Base-by-base conservation (phyloP, 345 rosid genomes). In the Reutealis trisperma region DNA sequence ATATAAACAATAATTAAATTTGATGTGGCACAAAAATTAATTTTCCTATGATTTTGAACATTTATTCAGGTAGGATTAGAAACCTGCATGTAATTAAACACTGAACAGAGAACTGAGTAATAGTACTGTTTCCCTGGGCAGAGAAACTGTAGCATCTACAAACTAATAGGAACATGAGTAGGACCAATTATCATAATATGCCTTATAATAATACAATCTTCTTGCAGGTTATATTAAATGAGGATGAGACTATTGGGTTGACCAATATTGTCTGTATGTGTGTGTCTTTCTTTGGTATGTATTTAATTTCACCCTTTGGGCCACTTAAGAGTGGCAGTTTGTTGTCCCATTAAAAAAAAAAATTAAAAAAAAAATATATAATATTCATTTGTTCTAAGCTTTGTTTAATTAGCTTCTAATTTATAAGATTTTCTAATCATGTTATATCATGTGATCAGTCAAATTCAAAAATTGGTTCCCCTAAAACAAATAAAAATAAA, bases 41-140 rank as follows among this genome's bases (percentile, higher is more conserved):
- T n/a, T n/a, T n/a, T 34, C 32, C 58, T 21, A 47, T 47, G 51
- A 47, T 45, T 63, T 60, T 59, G 11, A 54, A 60, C 34, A 74
- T 71, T 70, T 51, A 74, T 77, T 80, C 81, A 80, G 62, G 54
- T 62, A 41, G 75, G 21, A 34, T 30, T 62, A 27, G 18, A 30
- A 57, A 79, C 69, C 70, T 69, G 69, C 76, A 76, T 8, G 66
- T 57, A 37, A 37, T 37, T 37, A 54, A 78, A 27, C 76, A 71
- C 32, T 71, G 42, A 42, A 44, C 76, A 78, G 76, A 37, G 6
- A 64, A 63, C 63, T 55, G 41, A 74, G 70, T 63, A 79, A 37
- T 73, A 75, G 74, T 63, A 82, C 67, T 74, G 84, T 71, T 75
- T 79, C 79, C 79, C 32, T 55, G 3, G 25, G 70, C 41, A 63